A percentile compares a stretch with the other conserved stretches of the same genome.
These are phyloP conservation scores for Isatis tinctoria DNA, from an alignment of 345 rosid species.

Conservation along the genomic window DNA sequence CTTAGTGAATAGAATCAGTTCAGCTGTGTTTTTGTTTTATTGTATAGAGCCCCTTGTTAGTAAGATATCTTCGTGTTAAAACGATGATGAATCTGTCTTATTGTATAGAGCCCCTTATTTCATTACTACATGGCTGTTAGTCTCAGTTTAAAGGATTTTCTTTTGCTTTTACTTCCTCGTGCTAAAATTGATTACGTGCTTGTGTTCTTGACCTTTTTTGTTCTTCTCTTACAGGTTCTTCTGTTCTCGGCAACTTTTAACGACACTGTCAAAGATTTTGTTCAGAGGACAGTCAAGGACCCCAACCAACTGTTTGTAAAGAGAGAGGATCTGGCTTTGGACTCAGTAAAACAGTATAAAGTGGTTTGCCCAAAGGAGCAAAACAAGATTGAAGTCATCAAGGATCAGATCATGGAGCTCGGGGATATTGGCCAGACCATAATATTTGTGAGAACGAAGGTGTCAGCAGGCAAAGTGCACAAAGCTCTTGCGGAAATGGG, in stretches of 20 bases:
- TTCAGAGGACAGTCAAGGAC: conserved; percentile 50
- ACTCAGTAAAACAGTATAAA: conserved; percentile 88
- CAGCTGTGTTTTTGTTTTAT: background rate
- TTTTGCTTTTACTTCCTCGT: background rate
- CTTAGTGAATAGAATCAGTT: background rate
- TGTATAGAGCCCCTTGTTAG: background rate
- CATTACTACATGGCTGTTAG: background rate
- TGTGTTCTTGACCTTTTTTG: background rate
- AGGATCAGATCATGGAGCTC: conserved; percentile 76
- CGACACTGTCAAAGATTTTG: conserved; percentile 79
- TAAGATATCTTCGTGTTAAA: background rate
- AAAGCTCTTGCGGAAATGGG: conserved; percentile 62
- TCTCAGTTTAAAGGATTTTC: background rate
- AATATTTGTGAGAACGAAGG: conserved; percentile 65
- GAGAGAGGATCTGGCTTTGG: conserved; percentile 83
- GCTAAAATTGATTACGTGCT: background rate
- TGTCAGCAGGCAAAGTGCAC: conserved; percentile 58
- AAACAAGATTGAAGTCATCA: conserved; percentile 65
- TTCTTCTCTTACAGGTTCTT: conserved; percentile 50
- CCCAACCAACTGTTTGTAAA: conserved; percentile 85
- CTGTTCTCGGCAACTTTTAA: conserved; percentile 92
- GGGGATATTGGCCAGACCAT: conserved; percentile 89
- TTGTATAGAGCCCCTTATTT: too few species aligned
- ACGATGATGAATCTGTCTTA: background rate
- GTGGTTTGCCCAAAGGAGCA: conserved; percentile 76